Evolutionary conservation across 2,329 filamentous ascomycete genomes (phyloP), one percentile per base, ranked within the genome.

Genomic region (Ophiocordyceps camponoti-floridani): DNA sequence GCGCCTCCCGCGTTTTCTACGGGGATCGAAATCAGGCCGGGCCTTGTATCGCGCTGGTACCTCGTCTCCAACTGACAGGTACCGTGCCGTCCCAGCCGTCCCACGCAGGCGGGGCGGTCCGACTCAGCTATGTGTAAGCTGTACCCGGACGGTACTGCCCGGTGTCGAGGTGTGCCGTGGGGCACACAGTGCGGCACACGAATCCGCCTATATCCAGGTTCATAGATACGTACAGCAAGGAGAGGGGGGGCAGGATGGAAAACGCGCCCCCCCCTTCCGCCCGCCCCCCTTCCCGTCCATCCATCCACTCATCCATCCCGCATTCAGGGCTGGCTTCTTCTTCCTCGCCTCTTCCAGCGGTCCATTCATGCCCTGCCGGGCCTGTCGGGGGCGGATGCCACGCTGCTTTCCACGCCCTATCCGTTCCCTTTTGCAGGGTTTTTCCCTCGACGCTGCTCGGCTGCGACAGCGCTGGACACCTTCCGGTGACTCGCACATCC

Each of bases 241-340:
- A 23, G 23, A 5, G 23, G 23, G 23, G 23, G 23, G 23, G 23
- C 23, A n/a, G n/a, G n/a, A n/a, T n/a, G n/a, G n/a, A n/a, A 3
- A 23, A 3, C 23, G 5, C 5, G 23, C 23, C 23, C 23, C 23
- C 23, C 23, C 23, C 23, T n/a, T n/a, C n/a, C n/a, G n/a, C n/a
- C n/a, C n/a, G n/a, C 23, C 23, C 23, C 23, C 5, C 23, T 23
- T 23, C 23, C 23, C 23, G 23, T 23, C 23, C 23, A 23, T 23
- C 23, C 23, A 23, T 23, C 23, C 23, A 23, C 23, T 23, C 23
- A 23, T 23, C 23, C 23, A 23, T 23, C 23, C 23, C 23, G 23
- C 23, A 5, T 23, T 23, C 23, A 23, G 23, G 23, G 23, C 23
- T 23, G 23, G 23, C 59, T 54, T 60, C 62, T 60, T 5, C 55